Conservation (phyloP, 176 grass and related monocot species). For the Cenchrus fungigraminus region DNA sequence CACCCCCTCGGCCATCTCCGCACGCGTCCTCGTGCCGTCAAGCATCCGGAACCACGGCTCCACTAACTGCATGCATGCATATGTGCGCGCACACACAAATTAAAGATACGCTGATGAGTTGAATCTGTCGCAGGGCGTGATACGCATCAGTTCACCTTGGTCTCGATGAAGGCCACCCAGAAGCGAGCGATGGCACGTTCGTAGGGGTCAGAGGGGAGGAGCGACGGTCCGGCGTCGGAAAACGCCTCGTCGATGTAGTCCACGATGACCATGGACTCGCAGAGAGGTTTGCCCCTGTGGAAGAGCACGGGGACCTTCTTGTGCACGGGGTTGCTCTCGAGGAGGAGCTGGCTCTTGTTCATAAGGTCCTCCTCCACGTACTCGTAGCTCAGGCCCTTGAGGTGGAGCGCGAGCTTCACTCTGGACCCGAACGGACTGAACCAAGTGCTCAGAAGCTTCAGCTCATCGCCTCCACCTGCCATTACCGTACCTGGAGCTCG, state of each 20-base stretch:
- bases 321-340: conserved; percentile 52
- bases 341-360: conserved; percentile 52
- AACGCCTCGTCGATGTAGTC: conserved; percentile 56
- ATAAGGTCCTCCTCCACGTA: conserved; percentile 39
- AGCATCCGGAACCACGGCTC: background rate
- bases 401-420: conserved; percentile 35
- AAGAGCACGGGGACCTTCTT: conserved; percentile 59
- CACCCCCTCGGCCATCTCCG: conserved; percentile 24
- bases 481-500: background rate
- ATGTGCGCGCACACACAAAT: background rate
- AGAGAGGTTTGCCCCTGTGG: conserved; percentile 32
- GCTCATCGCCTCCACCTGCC: background rate
- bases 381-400: conserved; percentile 52
- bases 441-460: conserved; percentile 21
- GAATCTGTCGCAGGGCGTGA: background rate
- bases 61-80: conserved; percentile 14
- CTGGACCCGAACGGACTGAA: background rate
- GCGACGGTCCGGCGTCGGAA: background rate
- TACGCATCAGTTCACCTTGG: conserved; percentile 27
- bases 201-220: conserved; percentile 51
- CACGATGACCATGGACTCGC: conserved; percentile 45
- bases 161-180: conserved; percentile 47
- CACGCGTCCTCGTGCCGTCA: conserved; percentile 28
- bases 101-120: background rate
- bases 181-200: conserved; percentile 48